These are phyloP conservation scores for Malus sieversii DNA, from an alignment of 306 rosid species.

Conservation along the genomic window DNA sequence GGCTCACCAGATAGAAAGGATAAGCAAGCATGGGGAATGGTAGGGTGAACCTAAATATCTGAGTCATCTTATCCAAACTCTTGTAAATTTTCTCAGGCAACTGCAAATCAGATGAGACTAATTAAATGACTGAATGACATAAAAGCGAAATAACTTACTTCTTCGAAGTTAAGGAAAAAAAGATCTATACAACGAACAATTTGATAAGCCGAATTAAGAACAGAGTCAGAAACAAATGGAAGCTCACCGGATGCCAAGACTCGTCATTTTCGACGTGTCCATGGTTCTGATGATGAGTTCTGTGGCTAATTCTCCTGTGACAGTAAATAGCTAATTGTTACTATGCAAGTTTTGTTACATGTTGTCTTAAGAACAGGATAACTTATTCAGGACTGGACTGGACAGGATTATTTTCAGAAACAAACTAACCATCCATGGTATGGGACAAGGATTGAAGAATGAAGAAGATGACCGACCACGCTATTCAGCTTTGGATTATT, in stretches of 20 bases:
- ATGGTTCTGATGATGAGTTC: constrained; percentile 98
- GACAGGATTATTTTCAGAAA: not conserved
- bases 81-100: constrained; percentile 59
- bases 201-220: not conserved
- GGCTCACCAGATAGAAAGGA: constrained; percentile 83
- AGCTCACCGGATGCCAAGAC: constrained; percentile 94
- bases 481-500: constrained; percentile 64
- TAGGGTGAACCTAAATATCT: constrained; percentile 48
- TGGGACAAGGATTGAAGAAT: constrained; percentile 95
- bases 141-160: not conserved
- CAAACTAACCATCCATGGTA: constrained; percentile 90
- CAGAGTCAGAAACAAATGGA: not conserved
- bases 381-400: not conserved
- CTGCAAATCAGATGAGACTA: constrained; percentile 41
- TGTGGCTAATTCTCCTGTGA: constrained; percentile 91
- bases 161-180: not conserved
- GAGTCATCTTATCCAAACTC: constrained; percentile 45
- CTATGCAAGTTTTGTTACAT: not conserved
- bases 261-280: constrained; percentile 98
- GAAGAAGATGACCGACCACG: constrained; percentile 82
- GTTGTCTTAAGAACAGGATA: not conserved
- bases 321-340: not conserved
- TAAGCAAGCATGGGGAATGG: constrained; percentile 96
- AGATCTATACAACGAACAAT: not conserved
- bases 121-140: constrained; percentile 2